Base-by-base conservation (phyloP, 108 stramenopile genomes). In the Mediolabrus comicus region DNA sequence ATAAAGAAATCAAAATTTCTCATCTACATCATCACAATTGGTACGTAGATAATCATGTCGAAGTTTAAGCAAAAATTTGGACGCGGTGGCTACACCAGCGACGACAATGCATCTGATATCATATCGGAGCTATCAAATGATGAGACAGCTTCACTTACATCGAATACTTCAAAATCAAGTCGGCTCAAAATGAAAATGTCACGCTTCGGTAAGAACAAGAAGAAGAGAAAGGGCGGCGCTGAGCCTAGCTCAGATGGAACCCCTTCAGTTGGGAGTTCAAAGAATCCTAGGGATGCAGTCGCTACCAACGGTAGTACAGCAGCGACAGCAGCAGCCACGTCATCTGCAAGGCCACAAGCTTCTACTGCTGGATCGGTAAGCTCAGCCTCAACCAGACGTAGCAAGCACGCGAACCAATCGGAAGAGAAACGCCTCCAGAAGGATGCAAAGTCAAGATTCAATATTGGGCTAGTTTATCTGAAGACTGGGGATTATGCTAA, bases 381-480 rank as follows among this genome's bases (percentile, higher is more conserved):
- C 29, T 53, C 64, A 22, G 43, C 31, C 22, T 54, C 65, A 8
- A 26, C 16, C 24, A 24, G 14, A 3, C 32, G 33, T 25, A 52
- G 33, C 31, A 52, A 32, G 16, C 6, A 19, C 2, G 24, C 31
- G 34, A 26, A 33, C 22, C 49, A 56, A 36, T 55, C 67, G 11
- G 55, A 76, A 30, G 27, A 28, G 22, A 58, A 73, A 24, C 62
- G 61, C 8, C 61, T 76, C 4, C 29, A 19, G 31, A 76, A 76
- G 60, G 67, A 69, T 49, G 67, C 75, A 54, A 76, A 76, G 41
- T 67, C 75, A 4, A 53, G 75, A 13, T 76, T 53, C 67, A 77
- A 77, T 64, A 77, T 77, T 9, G 76, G 76, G 3, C 56, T 77
- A 26, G 64, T 77, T 33, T 77, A 77, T 53, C 64, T 77, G 2